Evolutionary conservation across 768 basidiomycete genomes (phyloP).

Genomic region (Hortiboletus flavorubellus): DNA sequence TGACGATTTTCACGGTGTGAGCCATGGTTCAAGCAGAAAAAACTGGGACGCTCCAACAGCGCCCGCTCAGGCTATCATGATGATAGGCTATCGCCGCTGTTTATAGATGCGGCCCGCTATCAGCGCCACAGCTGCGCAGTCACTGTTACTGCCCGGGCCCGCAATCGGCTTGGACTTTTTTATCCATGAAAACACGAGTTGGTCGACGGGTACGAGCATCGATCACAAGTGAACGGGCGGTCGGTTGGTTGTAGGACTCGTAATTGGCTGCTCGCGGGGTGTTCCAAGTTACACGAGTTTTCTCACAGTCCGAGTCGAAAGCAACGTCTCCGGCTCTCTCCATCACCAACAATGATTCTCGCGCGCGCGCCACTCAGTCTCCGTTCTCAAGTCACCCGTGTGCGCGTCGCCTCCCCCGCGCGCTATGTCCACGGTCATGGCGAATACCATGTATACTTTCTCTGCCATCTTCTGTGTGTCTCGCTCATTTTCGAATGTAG

Average conservation of each 20-base stretch:
- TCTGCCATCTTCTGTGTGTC: background rate
- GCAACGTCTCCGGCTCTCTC: conserved; percentile 10
- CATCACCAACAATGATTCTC: conserved; percentile 35
- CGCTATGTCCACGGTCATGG: conserved; percentile 50
- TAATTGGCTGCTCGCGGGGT: no score
- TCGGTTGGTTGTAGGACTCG: background rate
- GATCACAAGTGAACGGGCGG: background rate
- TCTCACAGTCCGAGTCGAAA: conserved; percentile 16
- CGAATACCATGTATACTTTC: conserved; percentile 47
- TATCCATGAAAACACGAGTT: background rate
- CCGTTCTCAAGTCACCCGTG: conserved; percentile 38
- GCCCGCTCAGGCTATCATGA: background rate
- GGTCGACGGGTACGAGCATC: background rate
- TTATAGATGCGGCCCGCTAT: conserved; percentile 12
- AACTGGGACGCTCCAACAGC: background rate
- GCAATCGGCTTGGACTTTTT: background rate
- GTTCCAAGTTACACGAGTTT: background rate
- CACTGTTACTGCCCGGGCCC: background rate
- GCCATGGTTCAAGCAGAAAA: conserved; percentile 41
- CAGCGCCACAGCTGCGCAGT: conserved; percentile 10
- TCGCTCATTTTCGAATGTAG: conserved; percentile 28
- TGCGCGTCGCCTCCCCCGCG: conserved; percentile 25
- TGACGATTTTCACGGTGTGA: conserved; percentile 36
- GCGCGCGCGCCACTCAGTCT: conserved; percentile 40
- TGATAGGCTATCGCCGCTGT: background rate